phyloP scores from a whole-genome alignment of 2,329 filamentous ascomycete species.

The Penicillium brasilianum region DNA sequence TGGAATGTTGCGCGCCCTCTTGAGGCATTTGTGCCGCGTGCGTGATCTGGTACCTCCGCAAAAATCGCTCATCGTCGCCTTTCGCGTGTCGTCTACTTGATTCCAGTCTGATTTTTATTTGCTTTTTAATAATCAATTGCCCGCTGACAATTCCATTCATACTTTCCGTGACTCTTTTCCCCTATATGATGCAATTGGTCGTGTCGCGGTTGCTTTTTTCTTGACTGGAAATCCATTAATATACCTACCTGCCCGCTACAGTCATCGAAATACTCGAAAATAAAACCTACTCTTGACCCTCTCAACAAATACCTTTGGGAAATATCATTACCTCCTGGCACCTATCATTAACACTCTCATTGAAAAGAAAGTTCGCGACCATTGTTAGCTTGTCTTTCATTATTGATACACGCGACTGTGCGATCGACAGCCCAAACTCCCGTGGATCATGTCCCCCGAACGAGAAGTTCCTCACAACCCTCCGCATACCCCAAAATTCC shows the following conservation, averaged over 20 bases:
- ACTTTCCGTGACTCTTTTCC: neutral
- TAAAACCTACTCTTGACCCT: neutral
- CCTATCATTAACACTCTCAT: neutral
- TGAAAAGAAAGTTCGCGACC: neutral
- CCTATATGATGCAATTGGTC: slow-evolving; percentile 10
- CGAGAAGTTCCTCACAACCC: slow-evolving; percentile 1
- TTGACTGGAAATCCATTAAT: slow-evolving; percentile 12
- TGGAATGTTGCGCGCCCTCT: slow-evolving; percentile 26
- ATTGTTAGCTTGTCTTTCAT: neutral
- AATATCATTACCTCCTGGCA: neutral
- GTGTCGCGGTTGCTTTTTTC: slow-evolving; percentile 13
- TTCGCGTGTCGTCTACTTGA: slow-evolving; percentile 15
- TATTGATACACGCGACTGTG: neutral
- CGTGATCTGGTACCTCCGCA: slow-evolving; percentile 29
- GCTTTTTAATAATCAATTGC: slow-evolving; percentile 9
- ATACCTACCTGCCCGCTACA: slow-evolving; percentile 16
- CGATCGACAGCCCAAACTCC: neutral
- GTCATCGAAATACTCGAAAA: neutral
- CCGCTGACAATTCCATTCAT: slow-evolving; percentile 1
- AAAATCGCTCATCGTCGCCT: slow-evolving; percentile 38
- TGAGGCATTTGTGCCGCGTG: slow-evolving; percentile 42
- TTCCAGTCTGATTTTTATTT: slow-evolving; percentile 24
- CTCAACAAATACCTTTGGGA: neutral
- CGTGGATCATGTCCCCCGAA: slow-evolving; percentile 26
- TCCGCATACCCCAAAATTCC: slow-evolving; percentile 14